Evolutionary conservation across 345 rosid species (phyloP).

Genomic region (Kernera saxatilis): DNA sequence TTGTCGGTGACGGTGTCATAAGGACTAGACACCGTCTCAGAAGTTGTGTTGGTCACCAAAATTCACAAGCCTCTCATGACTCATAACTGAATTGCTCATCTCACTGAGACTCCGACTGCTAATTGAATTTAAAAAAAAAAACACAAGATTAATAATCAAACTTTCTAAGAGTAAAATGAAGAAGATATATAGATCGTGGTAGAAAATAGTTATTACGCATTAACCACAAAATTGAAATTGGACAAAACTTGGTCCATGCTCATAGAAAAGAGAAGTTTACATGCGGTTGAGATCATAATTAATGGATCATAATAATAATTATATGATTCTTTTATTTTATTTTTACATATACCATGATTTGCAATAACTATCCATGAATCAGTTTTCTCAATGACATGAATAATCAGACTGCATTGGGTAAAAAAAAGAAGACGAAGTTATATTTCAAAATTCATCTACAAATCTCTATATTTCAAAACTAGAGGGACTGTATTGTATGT

Average conservation of each 20-base stretch:
- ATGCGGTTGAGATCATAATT: not conserved
- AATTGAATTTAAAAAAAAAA: not conserved
- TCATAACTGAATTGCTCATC: not conserved
- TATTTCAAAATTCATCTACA: not conserved
- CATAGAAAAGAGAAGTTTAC: not conserved
- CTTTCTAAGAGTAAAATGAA: not conserved
- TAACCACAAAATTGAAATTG: not conserved
- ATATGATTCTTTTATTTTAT: not conserved
- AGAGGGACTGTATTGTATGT: not conserved
- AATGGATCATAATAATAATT: not conserved
- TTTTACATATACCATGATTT: not conserved
- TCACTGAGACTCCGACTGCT: not conserved
- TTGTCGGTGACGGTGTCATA: slow-evolving; percentile 16
- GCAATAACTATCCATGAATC: not conserved
- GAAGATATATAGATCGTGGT: not conserved
- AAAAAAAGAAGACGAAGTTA: not conserved
- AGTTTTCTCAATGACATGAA: not conserved
- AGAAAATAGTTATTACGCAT: not conserved
- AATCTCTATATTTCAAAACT: not conserved
- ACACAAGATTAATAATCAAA: not conserved
- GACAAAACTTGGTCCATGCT: not conserved
- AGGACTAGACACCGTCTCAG: slow-evolving; percentile 1
- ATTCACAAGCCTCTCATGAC: slow-evolving; percentile 19
- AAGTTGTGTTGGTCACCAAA: slow-evolving; percentile 12
- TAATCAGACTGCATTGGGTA: not conserved